Evolutionary conservation across 257 asterid genomes (phyloP).

Genomic region (Scutellaria baicalensis): DNA sequence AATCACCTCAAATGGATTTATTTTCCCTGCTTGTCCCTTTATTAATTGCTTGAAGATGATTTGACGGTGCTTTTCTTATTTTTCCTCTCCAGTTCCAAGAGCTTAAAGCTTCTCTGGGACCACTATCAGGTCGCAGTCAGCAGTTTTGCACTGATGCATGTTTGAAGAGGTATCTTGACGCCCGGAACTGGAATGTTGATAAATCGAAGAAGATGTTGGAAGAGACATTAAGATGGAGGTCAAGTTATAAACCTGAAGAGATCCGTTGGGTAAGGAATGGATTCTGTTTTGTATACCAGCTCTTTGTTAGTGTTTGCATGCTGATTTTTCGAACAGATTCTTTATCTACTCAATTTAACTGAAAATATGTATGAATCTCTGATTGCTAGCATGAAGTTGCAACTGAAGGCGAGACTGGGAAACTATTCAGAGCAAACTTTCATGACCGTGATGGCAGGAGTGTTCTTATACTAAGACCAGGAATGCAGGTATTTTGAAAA

Average conservation of each 20-base stretch:
- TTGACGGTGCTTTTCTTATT: neutral
- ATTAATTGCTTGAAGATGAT: neutral
- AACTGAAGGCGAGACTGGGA: slow-evolving; percentile 85
- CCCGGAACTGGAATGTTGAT: slow-evolving; percentile 79
- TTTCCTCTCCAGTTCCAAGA: slow-evolving; percentile 53
- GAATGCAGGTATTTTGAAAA: slow-evolving; percentile 58
- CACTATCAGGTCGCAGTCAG: slow-evolving; percentile 54
- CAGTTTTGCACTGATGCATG: slow-evolving; percentile 79
- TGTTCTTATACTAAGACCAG: slow-evolving; percentile 90
- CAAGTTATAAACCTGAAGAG: slow-evolving; percentile 83
- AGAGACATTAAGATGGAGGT: slow-evolving; percentile 89
- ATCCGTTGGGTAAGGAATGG: slow-evolving; percentile 75
- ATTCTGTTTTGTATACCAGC: neutral
- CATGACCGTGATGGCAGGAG: slow-evolving; percentile 81
- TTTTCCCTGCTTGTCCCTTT: neutral
- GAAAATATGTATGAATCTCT: neutral
- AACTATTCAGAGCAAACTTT: slow-evolving; percentile 71
- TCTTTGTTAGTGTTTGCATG: neutral
- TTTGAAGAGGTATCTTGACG: slow-evolving; percentile 78
- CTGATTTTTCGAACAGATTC: neutral
- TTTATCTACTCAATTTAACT: neutral
- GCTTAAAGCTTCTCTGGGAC: slow-evolving; percentile 65
- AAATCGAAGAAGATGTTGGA: slow-evolving; percentile 88
- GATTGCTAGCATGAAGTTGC: slow-evolving; percentile 70
- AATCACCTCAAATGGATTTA: neutral